A percentile compares a stretch with the other conserved stretches of the same genome.
These are phyloP conservation scores for Rhizopus microsporus DNA, from an alignment of 371 early-diverging fungal species.

Conservation along the genomic window DNA sequence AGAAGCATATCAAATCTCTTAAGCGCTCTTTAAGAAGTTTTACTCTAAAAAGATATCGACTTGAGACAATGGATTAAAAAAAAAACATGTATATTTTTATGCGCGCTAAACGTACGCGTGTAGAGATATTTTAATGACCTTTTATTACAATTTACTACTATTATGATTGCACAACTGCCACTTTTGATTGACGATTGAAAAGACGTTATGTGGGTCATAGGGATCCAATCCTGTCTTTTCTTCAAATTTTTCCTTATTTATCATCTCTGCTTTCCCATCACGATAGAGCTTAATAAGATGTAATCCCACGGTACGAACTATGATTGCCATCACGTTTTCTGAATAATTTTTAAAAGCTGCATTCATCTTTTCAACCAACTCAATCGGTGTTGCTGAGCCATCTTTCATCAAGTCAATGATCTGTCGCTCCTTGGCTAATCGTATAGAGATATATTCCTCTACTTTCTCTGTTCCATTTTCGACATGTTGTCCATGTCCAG, in stretches of 20 bases:
- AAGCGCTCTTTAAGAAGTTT: too few relatives aligned
- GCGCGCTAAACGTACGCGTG: too few relatives aligned
- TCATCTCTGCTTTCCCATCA: conserved; percentile 17
- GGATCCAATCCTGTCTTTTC: conserved; percentile 5
- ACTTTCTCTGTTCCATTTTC: conserved; percentile 29
- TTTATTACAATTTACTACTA: conserved; percentile 5
- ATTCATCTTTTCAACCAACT: conserved; percentile 9
- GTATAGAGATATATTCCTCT: conserved; percentile 20
- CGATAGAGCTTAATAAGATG: conserved; percentile 26
- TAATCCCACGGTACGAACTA: conserved; percentile 17
- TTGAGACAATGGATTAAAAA: too few relatives aligned
- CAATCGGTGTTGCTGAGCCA: not conserved
- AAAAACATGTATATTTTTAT: too few relatives aligned
- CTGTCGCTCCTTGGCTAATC: conserved; percentile 30
- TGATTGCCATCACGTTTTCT: not conserved
- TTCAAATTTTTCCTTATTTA: not conserved
- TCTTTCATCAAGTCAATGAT: conserved; percentile 25
- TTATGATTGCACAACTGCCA: conserved; percentile 8
- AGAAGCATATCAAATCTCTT: too few relatives aligned
- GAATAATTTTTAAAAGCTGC: not conserved
- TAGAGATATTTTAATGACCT: not conserved
- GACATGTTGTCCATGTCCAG: conserved; percentile 64
- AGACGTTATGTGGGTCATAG: conserved; percentile 12
- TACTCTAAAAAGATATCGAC: too few relatives aligned
- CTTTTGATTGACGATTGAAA: conserved; percentile 13